Conservation (phyloP, 2,329 filamentous ascomycete species). For the Talaromyces rugulosus region DNA sequence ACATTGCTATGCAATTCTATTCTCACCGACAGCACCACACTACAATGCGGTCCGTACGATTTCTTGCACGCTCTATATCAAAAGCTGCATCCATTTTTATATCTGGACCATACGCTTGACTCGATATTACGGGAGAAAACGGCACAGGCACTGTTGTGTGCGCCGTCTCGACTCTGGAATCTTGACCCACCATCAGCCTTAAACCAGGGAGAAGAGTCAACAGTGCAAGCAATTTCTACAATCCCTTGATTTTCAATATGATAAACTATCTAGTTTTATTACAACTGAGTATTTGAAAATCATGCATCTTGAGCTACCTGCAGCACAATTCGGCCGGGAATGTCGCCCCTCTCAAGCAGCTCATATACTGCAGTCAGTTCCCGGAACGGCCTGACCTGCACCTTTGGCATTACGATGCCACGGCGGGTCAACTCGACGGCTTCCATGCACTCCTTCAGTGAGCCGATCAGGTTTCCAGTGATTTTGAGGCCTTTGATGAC, state of each 20-base stretch:
- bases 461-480: slow-evolving; percentile 42
- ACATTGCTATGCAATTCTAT: slow-evolving; percentile 20
- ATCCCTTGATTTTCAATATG: neutral
- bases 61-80: slow-evolving; percentile 28
- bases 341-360: slow-evolving; percentile 42
- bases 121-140: slow-evolving; percentile 26
- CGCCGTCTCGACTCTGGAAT: slow-evolving; percentile 21
- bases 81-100: slow-evolving; percentile 25
- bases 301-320: slow-evolving; percentile 27
- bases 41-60: slow-evolving; percentile 24
- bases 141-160: slow-evolving; percentile 22
- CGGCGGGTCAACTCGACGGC: slow-evolving; percentile 41
- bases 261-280: neutral
- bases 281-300: neutral
- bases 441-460: slow-evolving; percentile 44
- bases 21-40: neutral
- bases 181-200: neutral
- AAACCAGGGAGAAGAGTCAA: neutral
- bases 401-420: slow-evolving; percentile 40
- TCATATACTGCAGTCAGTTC: slow-evolving; percentile 42
- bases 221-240: neutral
- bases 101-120: slow-evolving; percentile 22
- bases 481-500: slow-evolving; percentile 44
- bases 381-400: slow-evolving; percentile 39
- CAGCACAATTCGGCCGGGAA: slow-evolving; percentile 41